These are phyloP conservation scores for Phytopythium mirpurense DNA, from an alignment of 352 stramenopile genomes.

Conservation along the genomic window DNA sequence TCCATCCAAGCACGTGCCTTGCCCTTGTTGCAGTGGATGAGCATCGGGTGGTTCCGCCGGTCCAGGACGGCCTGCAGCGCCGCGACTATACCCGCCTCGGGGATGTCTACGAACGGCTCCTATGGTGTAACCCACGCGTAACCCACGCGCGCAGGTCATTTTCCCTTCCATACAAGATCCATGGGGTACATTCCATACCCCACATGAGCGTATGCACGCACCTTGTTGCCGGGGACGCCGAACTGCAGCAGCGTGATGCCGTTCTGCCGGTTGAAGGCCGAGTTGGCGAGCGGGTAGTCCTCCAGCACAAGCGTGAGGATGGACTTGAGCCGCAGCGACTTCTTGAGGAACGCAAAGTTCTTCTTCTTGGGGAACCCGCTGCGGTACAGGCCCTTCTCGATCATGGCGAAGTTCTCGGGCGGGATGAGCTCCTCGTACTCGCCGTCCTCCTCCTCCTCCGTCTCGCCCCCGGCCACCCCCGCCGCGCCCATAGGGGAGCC, in stretches of 20 bases:
- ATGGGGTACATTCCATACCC: no score
- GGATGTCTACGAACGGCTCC: slow-evolving; percentile 86
- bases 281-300: slow-evolving; percentile 82
- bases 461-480: neutral
- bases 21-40: slow-evolving; percentile 88
- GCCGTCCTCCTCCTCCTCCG: slow-evolving; percentile 56
- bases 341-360: slow-evolving; percentile 82
- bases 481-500: neutral
- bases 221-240: slow-evolving; percentile 81
- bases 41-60: slow-evolving; percentile 80
- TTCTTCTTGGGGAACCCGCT: slow-evolving; percentile 89
- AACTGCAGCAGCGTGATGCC: slow-evolving; percentile 80
- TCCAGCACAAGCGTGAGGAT: slow-evolving; percentile 86
- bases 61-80: slow-evolving; percentile 76
- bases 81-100: slow-evolving; percentile 68
- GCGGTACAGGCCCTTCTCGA: slow-evolving; percentile 82
- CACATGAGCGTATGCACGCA: slow-evolving; percentile 11
- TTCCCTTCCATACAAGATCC: no score
- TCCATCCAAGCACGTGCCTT: slow-evolving; percentile 31
- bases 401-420: slow-evolving; percentile 87
- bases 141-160: no score
- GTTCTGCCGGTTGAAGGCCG: slow-evolving; percentile 76
- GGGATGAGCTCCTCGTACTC: slow-evolving; percentile 84
- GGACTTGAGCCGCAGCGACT: slow-evolving; percentile 66
- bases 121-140: slow-evolving; percentile 4